phyloP scores from a whole-genome alignment of 352 stramenopile species.

The Phytophthora cryptogea region DNA sequence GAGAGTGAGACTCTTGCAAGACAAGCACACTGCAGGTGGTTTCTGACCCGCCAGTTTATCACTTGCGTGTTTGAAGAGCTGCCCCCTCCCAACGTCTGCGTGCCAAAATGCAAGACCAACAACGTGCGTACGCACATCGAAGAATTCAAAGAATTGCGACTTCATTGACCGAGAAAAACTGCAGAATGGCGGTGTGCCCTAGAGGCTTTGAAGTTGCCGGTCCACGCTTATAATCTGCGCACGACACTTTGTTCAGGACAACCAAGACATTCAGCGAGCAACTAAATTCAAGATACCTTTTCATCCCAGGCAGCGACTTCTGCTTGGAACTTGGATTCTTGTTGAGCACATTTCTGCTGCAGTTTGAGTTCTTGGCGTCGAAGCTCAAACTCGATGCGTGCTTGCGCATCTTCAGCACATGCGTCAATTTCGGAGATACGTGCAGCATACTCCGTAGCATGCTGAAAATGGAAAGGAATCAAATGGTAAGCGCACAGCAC shows the following conservation, averaged over 20 bases:
- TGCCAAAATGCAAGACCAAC: constrained; percentile 1
- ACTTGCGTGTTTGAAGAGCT: constrained; percentile 15
- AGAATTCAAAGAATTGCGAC: constrained; percentile 17
- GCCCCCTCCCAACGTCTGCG: constrained; percentile 13
- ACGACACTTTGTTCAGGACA: neutral
- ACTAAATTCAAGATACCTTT: constrained; percentile 27
- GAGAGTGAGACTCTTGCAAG: constrained; percentile 11
- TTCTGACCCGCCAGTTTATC: constrained; percentile 12
- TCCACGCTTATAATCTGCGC: constrained; percentile 35
- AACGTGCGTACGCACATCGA: neutral
- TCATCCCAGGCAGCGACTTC: constrained; percentile 34
- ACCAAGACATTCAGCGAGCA: neutral
- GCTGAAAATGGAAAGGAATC: constrained; percentile 14
- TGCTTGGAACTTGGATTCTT: constrained; percentile 34
- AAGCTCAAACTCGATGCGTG: constrained; percentile 39
- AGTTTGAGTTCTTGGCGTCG: constrained; percentile 30
- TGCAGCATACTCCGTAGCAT: constrained; percentile 26
- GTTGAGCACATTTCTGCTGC: constrained; percentile 30
- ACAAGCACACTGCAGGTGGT: neutral
- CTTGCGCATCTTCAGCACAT: constrained; percentile 11
- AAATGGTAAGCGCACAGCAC: neutral
- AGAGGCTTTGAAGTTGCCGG: constrained; percentile 23
- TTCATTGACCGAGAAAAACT: neutral
- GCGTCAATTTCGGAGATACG: constrained; percentile 18
- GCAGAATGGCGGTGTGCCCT: neutral